phyloP scores from a whole-genome alignment of 306 rosid genomes.

The Argentina anserina region DNA sequence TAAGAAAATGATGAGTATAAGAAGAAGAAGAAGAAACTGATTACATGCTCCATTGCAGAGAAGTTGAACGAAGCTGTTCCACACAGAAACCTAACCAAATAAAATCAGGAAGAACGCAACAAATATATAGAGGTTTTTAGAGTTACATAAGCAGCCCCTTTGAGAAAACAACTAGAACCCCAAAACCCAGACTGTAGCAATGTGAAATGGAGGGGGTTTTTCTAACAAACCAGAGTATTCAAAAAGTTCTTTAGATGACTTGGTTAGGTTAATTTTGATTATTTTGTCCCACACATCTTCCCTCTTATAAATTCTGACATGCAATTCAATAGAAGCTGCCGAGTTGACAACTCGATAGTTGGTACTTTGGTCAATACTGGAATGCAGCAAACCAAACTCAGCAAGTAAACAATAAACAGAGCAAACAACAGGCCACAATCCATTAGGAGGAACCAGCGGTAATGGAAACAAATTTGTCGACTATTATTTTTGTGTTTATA shows the following conservation, averaged over 20 bases:
- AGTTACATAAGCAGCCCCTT: neutral
- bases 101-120: neutral
- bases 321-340: neutral
- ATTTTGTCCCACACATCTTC: neutral
- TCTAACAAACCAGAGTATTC: neutral
- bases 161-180: neutral
- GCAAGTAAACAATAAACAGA: no score
- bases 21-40: neutral
- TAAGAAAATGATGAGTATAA: neutral
- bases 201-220: neutral
- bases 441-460: no score
- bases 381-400: no score
- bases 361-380: neutral
- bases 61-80: neutral
- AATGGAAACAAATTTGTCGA: no score
- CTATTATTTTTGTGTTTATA: no score
- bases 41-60: slow-evolving; percentile 14
- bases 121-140: neutral
- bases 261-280: no score
- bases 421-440: no score
- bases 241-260: neutral
- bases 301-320: neutral
- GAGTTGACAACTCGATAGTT: neutral
- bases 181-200: neutral
- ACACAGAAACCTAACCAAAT: neutral